These are phyloP conservation scores for Flaveria trinervia DNA, from an alignment of 129 eudicot species.

Conservation along the genomic window DNA sequence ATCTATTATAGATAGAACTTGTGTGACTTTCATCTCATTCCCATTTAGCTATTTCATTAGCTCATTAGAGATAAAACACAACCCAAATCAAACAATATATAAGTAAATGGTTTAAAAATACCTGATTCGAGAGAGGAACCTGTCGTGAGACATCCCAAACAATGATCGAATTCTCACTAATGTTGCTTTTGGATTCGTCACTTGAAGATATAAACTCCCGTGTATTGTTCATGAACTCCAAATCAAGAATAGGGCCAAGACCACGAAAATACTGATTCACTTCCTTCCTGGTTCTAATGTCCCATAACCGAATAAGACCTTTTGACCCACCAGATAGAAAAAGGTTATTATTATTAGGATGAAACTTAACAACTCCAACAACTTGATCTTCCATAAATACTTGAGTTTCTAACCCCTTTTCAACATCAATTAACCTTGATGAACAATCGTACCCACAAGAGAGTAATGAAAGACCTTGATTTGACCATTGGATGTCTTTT, in stretches of 20 bases:
- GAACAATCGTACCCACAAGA: conserved; percentile 92
- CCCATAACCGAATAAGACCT: conserved; percentile 80
- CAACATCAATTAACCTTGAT: conserved; percentile 79
- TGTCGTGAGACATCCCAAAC: conserved; percentile 93
- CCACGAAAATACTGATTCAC: conserved; percentile 66
- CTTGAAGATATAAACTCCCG: conserved; percentile 79
- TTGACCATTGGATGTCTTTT: conserved; percentile 89
- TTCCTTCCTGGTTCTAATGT: conserved; percentile 62
- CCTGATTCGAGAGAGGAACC: conserved; percentile 91
- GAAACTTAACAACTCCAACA: conserved; percentile 73
- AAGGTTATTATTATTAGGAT: conserved; percentile 73
- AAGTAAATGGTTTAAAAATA: conserved; percentile 14
- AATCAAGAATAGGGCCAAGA: conserved; percentile 88
- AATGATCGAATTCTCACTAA: conserved; percentile 81
- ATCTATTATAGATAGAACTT: not conserved
- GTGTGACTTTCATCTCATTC: not conserved
- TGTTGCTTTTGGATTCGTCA: conserved; percentile 78
- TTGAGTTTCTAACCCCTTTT: conserved; percentile 68
- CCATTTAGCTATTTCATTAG: not conserved
- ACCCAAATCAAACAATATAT: not conserved
- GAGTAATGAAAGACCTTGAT: conserved; percentile 64
- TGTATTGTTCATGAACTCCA: conserved; percentile 66
- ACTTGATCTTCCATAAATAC: conserved; percentile 78
- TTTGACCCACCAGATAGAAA: conserved; percentile 93
- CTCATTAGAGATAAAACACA: not conserved